Conservation (phyloP, 2,329 filamentous ascomycete species). For the Ascochyta rabiei region DNA sequence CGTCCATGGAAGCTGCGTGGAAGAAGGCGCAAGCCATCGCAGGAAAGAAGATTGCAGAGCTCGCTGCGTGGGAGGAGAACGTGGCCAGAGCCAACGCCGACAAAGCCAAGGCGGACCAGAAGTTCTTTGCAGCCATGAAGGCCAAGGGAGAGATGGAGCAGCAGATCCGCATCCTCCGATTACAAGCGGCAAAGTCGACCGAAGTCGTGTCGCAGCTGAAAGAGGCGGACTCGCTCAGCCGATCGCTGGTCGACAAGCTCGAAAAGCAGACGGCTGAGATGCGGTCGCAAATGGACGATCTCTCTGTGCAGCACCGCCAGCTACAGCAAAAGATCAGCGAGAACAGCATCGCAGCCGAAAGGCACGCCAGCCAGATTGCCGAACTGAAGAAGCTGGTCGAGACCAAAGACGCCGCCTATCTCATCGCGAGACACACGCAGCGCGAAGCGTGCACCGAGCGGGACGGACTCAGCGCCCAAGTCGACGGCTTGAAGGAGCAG, state of each 20-base stretch:
- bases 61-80: constrained; percentile 76
- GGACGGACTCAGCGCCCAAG: constrained; percentile 77
- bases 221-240: constrained; percentile 80
- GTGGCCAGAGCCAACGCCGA: constrained; percentile 76
- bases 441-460: constrained; percentile 72
- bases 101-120: constrained; percentile 96
- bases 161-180: constrained; percentile 78
- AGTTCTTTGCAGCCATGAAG: constrained; percentile 96
- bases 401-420: constrained; percentile 73
- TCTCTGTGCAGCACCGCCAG: constrained; percentile 74
- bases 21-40: constrained; percentile 86
- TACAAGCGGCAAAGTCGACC: constrained; percentile 86
- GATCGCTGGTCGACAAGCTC: constrained; percentile 77
- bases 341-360: constrained; percentile 70
- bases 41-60: constrained; percentile 84
- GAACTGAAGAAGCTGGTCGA: constrained; percentile 78
- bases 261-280: constrained; percentile 90
- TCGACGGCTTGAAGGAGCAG: constrained; percentile 81
- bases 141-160: constrained; percentile 83
- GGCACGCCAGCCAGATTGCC: constrained; percentile 73
- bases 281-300: constrained; percentile 75
- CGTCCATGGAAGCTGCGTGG: constrained; percentile 88
- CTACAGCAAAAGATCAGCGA: constrained; percentile 76
- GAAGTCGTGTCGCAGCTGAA: constrained; percentile 95
- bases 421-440: constrained; percentile 66